Base-by-base conservation (phyloP, 768 basidiomycete genomes). In the Boletellus sp. region DNA sequence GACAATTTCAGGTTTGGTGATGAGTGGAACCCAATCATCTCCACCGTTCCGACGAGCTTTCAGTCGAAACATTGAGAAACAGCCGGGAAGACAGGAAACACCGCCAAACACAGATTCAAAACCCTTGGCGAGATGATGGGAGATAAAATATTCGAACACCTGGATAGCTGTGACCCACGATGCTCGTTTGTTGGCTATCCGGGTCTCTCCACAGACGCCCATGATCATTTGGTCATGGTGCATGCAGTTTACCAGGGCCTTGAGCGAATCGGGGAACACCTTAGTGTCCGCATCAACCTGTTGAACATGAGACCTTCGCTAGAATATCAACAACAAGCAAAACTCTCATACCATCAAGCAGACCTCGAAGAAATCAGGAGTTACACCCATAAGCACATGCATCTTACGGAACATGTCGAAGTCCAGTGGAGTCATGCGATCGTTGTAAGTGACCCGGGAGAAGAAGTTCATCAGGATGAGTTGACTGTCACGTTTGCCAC, bases 401-500 rank as follows among this genome's bases (percentile, higher is more conserved):
- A 93, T 84, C 74, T 98, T 98, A 45, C 96, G 83, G 78, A 99
- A 99, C 32, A 99, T 76, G 71, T 99, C 96, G 64, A 92, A 99
- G 66, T 99, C 96, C 60, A 99, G 79, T 7, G 96, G 96, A 23
- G 81, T 81, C 94, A 99, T 98, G 51, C 95, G 89, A 66, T 99
- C 96, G 68, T 99, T 98, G 72, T 98, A 99, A 16, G 96, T 99
- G 60, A 99, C 96, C 40, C 91, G 85, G 42, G 93, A 95, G 75
- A 98, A 98, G 70, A 99, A 99, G 73, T 97, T 96, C 96, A 99
- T 99, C 61, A 99, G 79, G 63, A 99, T 90, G 57, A 99, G 85
- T 67, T 99, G 96, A 69, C 91, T 93, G 73, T 99, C 96, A 37
- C 96, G 88, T 70, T 99, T 99, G 60, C 96, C 96, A 58, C 96